These are phyloP conservation scores for Neurospora africana DNA, from an alignment of 495 filamentous ascomycete species.

Conservation along the genomic window DNA sequence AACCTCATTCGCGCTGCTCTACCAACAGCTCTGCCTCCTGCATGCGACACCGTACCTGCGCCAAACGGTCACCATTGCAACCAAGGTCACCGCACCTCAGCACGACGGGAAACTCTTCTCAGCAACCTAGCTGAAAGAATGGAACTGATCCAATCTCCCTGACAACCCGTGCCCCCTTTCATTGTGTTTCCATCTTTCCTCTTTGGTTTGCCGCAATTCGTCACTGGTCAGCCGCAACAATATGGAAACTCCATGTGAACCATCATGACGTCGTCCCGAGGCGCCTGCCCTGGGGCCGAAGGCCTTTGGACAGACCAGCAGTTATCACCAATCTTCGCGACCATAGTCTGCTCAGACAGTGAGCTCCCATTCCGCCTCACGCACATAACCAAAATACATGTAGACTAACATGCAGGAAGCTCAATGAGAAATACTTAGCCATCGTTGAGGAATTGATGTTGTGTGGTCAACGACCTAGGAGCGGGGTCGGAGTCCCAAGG, in stretches of 20 bases:
- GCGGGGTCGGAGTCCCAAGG: neutral
- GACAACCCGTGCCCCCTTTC: neutral
- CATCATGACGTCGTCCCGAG: neutral
- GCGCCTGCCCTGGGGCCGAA: neutral
- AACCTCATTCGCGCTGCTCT: no score
- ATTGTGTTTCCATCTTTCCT: neutral
- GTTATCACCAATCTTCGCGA: neutral
- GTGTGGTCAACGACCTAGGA: neutral
- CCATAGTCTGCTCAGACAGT: neutral
- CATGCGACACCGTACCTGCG: neutral
- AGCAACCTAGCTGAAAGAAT: neutral
- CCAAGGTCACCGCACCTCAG: no score
- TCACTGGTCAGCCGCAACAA: neutral
- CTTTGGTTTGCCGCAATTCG: neutral
- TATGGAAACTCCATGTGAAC: neutral
- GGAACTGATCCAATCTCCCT: neutral
- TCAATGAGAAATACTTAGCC: neutral
- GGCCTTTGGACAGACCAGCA: neutral
- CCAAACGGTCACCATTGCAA: neutral
- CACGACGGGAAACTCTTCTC: neutral
- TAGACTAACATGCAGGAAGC: accelerated
- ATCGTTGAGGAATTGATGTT: neutral
- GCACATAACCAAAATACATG: neutral
- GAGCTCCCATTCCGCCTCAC: neutral
- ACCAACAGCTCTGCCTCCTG: no score